Evolutionary conservation across 192 early-diverging fungal species (phyloP).

Genomic region (Cladochytrium replicatum): DNA sequence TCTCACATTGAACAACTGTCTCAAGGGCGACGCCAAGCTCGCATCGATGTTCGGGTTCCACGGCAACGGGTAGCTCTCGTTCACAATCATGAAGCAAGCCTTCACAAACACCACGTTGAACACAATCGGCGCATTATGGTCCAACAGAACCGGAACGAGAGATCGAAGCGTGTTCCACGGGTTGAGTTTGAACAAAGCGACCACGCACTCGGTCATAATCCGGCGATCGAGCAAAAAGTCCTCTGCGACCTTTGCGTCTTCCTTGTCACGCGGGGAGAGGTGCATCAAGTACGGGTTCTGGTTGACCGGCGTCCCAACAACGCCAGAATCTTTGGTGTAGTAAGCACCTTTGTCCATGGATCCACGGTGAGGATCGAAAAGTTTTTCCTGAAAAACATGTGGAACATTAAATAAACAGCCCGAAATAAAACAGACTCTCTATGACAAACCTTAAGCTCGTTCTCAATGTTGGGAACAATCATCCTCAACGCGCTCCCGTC

Average conservation of each 20-base stretch:
- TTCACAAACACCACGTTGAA: conserved; percentile 76
- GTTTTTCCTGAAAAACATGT: conserved; percentile 37
- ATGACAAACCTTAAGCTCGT: conserved; percentile 51
- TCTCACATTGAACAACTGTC: conserved; percentile 53
- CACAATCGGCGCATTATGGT: conserved; percentile 55
- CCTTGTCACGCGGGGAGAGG: neutral
- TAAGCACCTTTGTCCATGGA: conserved; percentile 24
- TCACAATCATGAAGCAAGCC: conserved; percentile 60
- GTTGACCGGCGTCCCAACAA: neutral
- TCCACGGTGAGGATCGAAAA: conserved; percentile 50
- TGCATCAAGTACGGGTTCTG: neutral
- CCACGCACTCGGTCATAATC: conserved; percentile 63
- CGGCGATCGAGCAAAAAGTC: conserved; percentile 51
- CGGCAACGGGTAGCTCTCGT: conserved; percentile 42
- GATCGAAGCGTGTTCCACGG: conserved; percentile 60
- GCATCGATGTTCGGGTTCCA: conserved; percentile 63
- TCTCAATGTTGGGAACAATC: conserved; percentile 63
- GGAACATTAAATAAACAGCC: neutral
- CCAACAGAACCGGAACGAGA: conserved; percentile 60
- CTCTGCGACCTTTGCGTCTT: conserved; percentile 11
- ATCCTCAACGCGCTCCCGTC: conserved; percentile 52
- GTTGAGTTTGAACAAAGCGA: conserved; percentile 68
- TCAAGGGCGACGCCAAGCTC: conserved; percentile 47
- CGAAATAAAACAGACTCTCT: conserved; percentile 6
- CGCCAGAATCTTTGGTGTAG: conserved; percentile 31